Evolutionary conservation across 352 stramenopile genomes (phyloP).

Genomic region (Blastocystis sp.): DNA sequence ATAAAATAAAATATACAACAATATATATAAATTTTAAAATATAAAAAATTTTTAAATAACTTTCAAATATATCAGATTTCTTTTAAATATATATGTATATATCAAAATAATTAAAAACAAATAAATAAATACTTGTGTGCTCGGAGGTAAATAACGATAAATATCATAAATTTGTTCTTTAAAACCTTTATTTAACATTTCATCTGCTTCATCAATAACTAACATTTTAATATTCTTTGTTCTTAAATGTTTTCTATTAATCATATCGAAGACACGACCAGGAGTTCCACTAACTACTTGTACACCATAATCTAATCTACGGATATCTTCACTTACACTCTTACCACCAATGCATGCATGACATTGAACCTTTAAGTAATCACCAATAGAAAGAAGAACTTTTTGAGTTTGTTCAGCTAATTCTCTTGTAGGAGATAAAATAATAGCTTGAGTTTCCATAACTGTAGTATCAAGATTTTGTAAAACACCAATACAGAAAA

Average conservation of each 20-base stretch:
- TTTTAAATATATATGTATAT: too few relatives aligned
- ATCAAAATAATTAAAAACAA: too few relatives aligned
- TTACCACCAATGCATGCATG: conserved; percentile 43
- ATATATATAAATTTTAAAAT: too few relatives aligned
- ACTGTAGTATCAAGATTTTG: conserved; percentile 69
- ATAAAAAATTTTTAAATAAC: conserved; percentile 6
- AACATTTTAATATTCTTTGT: conserved; percentile 70
- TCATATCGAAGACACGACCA: conserved; percentile 87
- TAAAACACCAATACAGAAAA: conserved; percentile 59
- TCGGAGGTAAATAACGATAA: conserved; percentile 55
- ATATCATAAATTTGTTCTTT: conserved; percentile 97
- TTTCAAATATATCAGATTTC: conserved; percentile 27
- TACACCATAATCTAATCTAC: conserved; percentile 72
- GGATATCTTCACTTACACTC: conserved; percentile 65
- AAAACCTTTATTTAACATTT: conserved; percentile 90
- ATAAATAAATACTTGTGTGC: too few relatives aligned
- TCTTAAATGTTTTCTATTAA: conserved; percentile 66
- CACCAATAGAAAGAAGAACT: conserved; percentile 71
- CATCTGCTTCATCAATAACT: conserved; percentile 88
- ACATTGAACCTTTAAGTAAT: conserved; percentile 90
- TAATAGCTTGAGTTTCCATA: conserved; percentile 74
- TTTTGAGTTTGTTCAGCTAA: conserved; percentile 86
- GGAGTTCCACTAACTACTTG: conserved; percentile 84
- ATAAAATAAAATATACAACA: conserved; percentile 56
- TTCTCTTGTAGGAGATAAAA: conserved; percentile 81